Evolutionary conservation across 192 early-diverging fungal species (phyloP).

Genomic region (Backusella macrospora): DNA sequence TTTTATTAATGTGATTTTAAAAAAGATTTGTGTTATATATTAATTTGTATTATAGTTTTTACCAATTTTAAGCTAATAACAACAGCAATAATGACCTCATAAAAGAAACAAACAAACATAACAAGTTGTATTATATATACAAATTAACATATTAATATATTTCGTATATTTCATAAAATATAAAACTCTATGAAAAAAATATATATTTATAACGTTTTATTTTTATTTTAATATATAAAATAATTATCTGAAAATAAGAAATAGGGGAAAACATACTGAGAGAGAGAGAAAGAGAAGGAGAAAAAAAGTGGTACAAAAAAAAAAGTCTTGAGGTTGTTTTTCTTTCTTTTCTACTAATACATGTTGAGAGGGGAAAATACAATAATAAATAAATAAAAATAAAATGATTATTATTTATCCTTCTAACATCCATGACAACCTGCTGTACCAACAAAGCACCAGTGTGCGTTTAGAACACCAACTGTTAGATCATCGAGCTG

Average conservation of each 20-base stretch:
- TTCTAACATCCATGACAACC: constrained; percentile 6
- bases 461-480: constrained; percentile 18
- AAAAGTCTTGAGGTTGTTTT: constrained; percentile 17
- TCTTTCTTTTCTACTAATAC: not conserved
- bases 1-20: not conserved
- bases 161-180: not conserved
- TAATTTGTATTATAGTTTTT: constrained; percentile 22
- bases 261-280: not conserved
- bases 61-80: constrained; percentile 25
- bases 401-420: not conserved
- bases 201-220: not conserved
- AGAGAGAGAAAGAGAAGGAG: not conserved
- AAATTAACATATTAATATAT: not conserved
- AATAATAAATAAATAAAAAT: not conserved
- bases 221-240: not conserved
- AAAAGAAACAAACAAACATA: not conserved
- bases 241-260: not conserved
- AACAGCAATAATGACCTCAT: not conserved
- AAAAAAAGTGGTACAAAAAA: constrained; percentile 11
- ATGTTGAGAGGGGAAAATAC: not conserved
- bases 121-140: not conserved
- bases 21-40: not conserved
- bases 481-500: not conserved
- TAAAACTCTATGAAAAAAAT: not conserved
- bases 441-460: constrained; percentile 19